phyloP scores from a whole-genome alignment of 306 rosid genomes.

The Sicyos edulis region DNA sequence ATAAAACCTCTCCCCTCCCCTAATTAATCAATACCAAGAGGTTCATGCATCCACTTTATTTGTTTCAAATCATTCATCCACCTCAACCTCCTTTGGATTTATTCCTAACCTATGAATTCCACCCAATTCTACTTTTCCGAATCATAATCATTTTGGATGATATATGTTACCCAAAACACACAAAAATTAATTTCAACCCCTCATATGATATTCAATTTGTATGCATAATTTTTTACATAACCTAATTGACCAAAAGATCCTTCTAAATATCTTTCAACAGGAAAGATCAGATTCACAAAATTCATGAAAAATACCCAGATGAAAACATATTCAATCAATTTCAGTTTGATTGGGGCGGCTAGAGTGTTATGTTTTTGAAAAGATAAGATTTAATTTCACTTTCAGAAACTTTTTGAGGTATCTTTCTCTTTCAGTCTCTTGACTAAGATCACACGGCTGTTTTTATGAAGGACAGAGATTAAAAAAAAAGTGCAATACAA shows the following conservation, averaged over 20 bases:
- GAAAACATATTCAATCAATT: neutral
- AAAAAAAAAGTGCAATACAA: neutral
- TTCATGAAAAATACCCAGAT: neutral
- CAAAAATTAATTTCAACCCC: neutral
- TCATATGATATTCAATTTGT: no score
- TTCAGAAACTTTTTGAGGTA: constrained; percentile 8
- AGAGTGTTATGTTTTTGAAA: neutral
- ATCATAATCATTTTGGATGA: neutral
- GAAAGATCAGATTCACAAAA: no score
- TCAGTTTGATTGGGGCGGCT: neutral
- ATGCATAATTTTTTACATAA: no score
- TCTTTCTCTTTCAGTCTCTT: neutral
- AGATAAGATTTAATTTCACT: neutral
- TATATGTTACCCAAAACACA: neutral
- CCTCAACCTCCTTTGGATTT: neutral
- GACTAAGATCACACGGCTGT: neutral
- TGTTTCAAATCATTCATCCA: constrained; percentile 16
- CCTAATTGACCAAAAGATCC: no score
- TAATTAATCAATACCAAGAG: neutral
- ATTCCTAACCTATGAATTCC: neutral
- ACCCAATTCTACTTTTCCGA: neutral
- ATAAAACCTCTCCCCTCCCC: neutral
- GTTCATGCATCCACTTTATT: constrained; percentile 12
- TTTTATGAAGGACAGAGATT: neutral
- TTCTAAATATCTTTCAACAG: no score